phyloP scores from a whole-genome alignment of 495 filamentous ascomycete species.

The Sordaria brevicollis region DNA sequence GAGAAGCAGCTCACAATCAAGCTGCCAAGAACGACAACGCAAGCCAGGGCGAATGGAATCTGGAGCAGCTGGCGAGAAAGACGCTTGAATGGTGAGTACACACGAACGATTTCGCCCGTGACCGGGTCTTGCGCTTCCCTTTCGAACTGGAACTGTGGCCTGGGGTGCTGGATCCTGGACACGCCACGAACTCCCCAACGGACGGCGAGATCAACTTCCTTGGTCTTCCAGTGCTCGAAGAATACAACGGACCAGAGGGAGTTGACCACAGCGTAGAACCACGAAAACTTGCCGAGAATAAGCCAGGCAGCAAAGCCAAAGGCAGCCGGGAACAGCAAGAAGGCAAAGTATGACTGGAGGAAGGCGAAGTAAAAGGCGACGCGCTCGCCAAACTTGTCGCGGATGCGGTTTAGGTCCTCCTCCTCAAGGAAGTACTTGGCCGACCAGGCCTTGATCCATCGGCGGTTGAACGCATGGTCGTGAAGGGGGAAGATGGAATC shows the following conservation, averaged over 20 bases:
- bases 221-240: conserved; percentile 93
- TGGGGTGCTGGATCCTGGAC: conserved; percentile 65
- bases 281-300: conserved; percentile 73
- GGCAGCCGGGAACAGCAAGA: conserved; percentile 72
- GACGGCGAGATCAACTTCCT: conserved; percentile 82
- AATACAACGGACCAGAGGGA: conserved; percentile 84
- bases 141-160: conserved; percentile 72
- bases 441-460: conserved; percentile 85
- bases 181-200: conserved; percentile 89
- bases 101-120: conserved; percentile 70
- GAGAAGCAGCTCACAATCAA: conserved; percentile 82
- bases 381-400: conserved; percentile 85
- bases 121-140: conserved; percentile 64
- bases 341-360: conserved; percentile 82
- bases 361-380: conserved; percentile 98
- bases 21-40: conserved; percentile 57
- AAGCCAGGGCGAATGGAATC: conserved; percentile 75
- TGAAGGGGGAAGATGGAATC: conserved; percentile 81
- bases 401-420: conserved; percentile 71
- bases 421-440: conserved; percentile 67
- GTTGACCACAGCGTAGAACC: conserved; percentile 71
- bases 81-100: conserved; percentile 71
- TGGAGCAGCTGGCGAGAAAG: conserved; percentile 72
- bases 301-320: conserved; percentile 78
- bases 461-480: conserved; percentile 75